Evolutionary conservation across 2,329 filamentous ascomycete genomes (phyloP).

Genomic region (Xylogone sp.): DNA sequence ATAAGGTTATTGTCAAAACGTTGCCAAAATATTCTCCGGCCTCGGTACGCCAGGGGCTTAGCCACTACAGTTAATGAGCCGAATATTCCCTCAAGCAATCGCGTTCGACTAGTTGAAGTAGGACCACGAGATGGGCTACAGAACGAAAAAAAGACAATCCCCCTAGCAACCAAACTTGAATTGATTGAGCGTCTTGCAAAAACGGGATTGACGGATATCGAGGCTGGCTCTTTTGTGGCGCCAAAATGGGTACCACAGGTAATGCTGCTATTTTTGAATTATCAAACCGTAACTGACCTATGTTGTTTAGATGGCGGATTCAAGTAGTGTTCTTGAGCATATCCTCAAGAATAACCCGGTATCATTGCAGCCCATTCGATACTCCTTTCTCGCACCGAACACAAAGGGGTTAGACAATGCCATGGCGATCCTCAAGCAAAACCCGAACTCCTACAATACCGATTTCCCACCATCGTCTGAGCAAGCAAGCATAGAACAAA

Average conservation of each 20-base stretch:
- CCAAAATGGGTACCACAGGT: slow-evolving; percentile 85
- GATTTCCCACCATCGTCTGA: slow-evolving; percentile 34
- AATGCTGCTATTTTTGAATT: slow-evolving; percentile 9
- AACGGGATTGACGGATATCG: slow-evolving; percentile 70
- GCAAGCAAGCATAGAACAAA: slow-evolving; percentile 29
- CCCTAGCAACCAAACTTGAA: slow-evolving; percentile 71
- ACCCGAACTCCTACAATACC: slow-evolving; percentile 50
- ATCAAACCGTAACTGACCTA: neutral
- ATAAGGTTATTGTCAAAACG: neutral
- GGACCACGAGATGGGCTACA: slow-evolving; percentile 84
- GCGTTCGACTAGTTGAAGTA: slow-evolving; percentile 71
- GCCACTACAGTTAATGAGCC: slow-evolving; percentile 7
- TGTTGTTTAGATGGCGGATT: slow-evolving; percentile 68
- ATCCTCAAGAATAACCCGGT: slow-evolving; percentile 55
- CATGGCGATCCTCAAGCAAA: slow-evolving; percentile 44
- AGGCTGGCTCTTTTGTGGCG: slow-evolving; percentile 78
- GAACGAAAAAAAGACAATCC: slow-evolving; percentile 72
- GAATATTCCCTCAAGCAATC: slow-evolving; percentile 21
- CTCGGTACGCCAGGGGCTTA: neutral
- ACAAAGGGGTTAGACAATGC: slow-evolving; percentile 67
- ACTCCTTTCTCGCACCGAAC: slow-evolving; percentile 81
- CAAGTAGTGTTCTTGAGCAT: slow-evolving; percentile 68
- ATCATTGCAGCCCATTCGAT: slow-evolving; percentile 57
- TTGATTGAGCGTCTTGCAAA: slow-evolving; percentile 65
- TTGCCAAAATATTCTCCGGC: neutral